Evolutionary conservation across 2,329 filamentous ascomycete genomes (phyloP), one percentile per base, ranked within the genome.

Genomic region (Aspergillus proliferans): DNA sequence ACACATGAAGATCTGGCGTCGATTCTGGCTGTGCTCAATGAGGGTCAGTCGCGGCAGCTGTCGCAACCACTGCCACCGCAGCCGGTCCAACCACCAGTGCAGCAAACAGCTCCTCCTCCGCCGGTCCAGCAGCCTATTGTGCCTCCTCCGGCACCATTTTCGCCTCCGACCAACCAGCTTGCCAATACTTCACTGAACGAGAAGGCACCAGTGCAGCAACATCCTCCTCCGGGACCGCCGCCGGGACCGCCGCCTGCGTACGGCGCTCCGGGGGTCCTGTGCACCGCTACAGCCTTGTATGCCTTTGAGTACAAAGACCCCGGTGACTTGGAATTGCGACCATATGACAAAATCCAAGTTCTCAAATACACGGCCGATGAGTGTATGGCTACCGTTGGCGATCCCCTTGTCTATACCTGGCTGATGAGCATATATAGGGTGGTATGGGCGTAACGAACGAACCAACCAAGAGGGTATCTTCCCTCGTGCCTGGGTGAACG

Each of bases 291-390:
- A 21, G 91, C 91, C 6, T 77, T 95, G 44, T 97, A 95, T 75
- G 80, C 81, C 53, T 97, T 96, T 75, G 79, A 78, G 30, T 87
- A 85, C 7, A 78, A 85, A 38, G 91, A 95, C 66, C 79, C 84
- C 3, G 88, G 89, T 51, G 92, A 97, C 67, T 77, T 95, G 54
- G 82, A 81, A 2, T 82, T 97, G 51, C 82, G 88, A 64, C 84
- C 86, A 53, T 86, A 91, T 64, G 92, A 97, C 72, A 77, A 79
- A 55, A 78, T 97, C 58, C 80, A 82, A 51, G 87, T 97, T 19
- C 81, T 83, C 57, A 88, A 95, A 72, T 91, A 95, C 75, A 93
- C 95, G 86, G 97, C 97, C 71, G 83, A 85, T 54, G 91, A 97
- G 71, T 97, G 92, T 75, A 71, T 39, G 72, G 61, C 46, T 15